Base-by-base conservation (phyloP, 148 eudicot species). In the Hydrangea macrophylla region DNA sequence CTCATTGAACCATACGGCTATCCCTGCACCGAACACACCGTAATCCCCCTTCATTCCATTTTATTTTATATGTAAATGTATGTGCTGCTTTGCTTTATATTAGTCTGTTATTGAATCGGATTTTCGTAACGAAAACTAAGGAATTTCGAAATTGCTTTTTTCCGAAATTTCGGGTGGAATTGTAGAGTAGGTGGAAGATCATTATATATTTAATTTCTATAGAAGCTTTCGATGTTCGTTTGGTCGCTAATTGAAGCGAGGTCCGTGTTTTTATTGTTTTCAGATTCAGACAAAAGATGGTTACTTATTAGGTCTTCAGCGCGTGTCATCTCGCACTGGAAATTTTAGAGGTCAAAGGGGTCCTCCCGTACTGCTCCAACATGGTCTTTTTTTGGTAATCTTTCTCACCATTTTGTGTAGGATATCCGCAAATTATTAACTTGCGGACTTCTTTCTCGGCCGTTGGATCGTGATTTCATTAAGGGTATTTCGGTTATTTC, bases 261-360 rank as follows among this genome's bases (percentile, higher is more conserved):
- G 28, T n/a, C 27, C 6, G 7, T 35, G 22, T 33, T 25, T n/a
- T 32, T 11, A 23, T 42, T 67, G 24, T 18, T 60, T 71, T 58
- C 70, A 93, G 98, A 79, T 90, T 63, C 76, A 81, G 79, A 88
- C 98, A 23, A 72, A 82, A 67, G 98, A 93, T 78, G 98, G 96
- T 24, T 86, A 71, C 58, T 33, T 88, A 55, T 70, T 90, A 65
- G 98, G 86, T 61, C 87, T 93, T 68, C 95, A 90, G 55, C 90
- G 96, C 0, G 92, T 90, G 51, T 86, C 89, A 31, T 84, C 90
- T 11, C 51, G 74, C 25, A 53, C 72, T 0, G 66, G 45, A 7
- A 69, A 26, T 12, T 37, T 82, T 17, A 62, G 77, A 58, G 72
- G 62, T 32, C 68, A 48, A 44, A 80, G 64, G 55, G 84, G 84